Conservation (phyloP, 495 filamentous ascomycete genomes). For the Penicillium crystallinum region DNA sequence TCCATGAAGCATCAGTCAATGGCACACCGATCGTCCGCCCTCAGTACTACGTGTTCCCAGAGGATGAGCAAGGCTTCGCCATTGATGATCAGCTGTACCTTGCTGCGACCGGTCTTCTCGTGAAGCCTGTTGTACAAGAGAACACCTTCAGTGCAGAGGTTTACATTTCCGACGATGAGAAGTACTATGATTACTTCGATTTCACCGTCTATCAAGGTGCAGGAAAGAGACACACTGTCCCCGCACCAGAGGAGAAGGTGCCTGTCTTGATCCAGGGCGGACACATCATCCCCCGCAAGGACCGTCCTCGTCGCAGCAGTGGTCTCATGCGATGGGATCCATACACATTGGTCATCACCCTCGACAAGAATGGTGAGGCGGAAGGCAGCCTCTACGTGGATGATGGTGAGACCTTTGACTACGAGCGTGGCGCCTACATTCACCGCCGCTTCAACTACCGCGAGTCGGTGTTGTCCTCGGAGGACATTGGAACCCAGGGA, state of each 20-base stretch:
- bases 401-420: conserved; percentile 90
- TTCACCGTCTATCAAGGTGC: conserved; percentile 66
- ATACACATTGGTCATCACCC: conserved; percentile 79
- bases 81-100: conserved; percentile 94
- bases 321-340: conserved; percentile 91
- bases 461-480: conserved; percentile 48
- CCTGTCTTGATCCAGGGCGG: conserved; percentile 89
- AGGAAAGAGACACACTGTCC: conserved; percentile 61
- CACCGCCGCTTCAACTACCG: conserved; percentile 70
- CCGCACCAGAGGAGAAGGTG: conserved; percentile 76
- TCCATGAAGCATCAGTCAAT: conserved; percentile 77
- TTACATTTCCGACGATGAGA: conserved; percentile 78
- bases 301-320: conserved; percentile 76
- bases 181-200: conserved; percentile 93
- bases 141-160: conserved; percentile 67
- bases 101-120: conserved; percentile 77
- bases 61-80: conserved; percentile 77
- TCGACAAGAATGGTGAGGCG: conserved; percentile 66
- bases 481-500: conserved; percentile 43
- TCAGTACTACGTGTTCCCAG: conserved; percentile 84
- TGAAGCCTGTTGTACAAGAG: conserved; percentile 78
- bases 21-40: conserved; percentile 86
- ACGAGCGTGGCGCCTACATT: conserved; percentile 77
- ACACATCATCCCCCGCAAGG: conserved; percentile 84
- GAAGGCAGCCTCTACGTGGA: conserved; percentile 85